Evolutionary conservation across 1,139 yeast genomes (phyloP), one percentile per base, ranked within the genome.

Genomic region (Keqinozyma sinolaborantium): DNA sequence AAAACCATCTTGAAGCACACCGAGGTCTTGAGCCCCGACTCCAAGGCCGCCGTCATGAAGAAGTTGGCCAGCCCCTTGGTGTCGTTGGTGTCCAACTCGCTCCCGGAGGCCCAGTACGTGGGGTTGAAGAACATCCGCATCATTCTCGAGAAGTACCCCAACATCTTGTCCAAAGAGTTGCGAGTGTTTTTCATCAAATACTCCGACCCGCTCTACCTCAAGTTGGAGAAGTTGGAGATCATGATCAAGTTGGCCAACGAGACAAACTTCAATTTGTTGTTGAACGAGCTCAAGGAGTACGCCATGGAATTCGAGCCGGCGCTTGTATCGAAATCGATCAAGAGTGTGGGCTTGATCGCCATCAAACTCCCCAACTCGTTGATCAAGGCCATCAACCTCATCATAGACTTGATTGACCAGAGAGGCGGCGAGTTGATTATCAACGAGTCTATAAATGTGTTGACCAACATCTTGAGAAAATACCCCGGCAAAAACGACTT

Each of bases 61-160:
- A 88, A 94, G 53, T 64, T 94, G 49, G 74, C 94, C n/a, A 86
- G 96, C 10, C 97, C 98, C 1, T 64, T 90, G 50, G 95, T 90
- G 9, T 87, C 97, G 0, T 64, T 94, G 41, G 81, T 90, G 34
- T 83, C 94, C 8, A 79, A 88, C 8, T 79, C 84, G 4, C 79
- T 83, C 24, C 95, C 96, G 1, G 99, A 94, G 58, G 90, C 95
- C 30, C 98, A 94, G 60, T 94, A 83, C 51, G 97, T 94, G 30
- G 95, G 97, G 0, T 67, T 94, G 50, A 83, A 92, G 54, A 94
- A 92, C 57, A 88, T 94, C 41, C 73, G 96, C 56, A 83, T 94
- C 45, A 80, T 94, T 30, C 70, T 92, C 44, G 96, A 92, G 53
- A 84, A 85, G 53, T 87, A 86, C 56, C 97, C 98, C 4, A 73